A percentile compares a stretch with the other conserved stretches of the same genome.
Evolutionary conservation across 441 rosid species (phyloP).

Genomic region (Gossypium gossypioides): DNA sequence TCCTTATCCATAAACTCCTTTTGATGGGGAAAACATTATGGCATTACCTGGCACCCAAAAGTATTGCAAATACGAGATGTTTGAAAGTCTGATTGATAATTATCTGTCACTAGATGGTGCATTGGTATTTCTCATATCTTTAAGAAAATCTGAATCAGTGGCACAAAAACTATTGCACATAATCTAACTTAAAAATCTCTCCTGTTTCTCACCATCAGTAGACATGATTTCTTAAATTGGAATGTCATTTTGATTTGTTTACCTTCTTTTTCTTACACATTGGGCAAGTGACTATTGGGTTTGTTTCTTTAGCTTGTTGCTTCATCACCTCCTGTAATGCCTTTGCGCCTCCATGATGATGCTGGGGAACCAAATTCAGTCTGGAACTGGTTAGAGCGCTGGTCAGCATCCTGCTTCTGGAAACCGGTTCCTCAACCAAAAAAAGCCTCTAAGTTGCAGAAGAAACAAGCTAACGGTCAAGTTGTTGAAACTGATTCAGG

Average conservation of each 20-base stretch:
- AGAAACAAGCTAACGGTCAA: slow-evolving; percentile 39
- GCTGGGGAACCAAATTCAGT: slow-evolving; percentile 51
- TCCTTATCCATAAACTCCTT: slow-evolving; percentile 6
- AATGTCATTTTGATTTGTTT: slow-evolving; percentile 2
- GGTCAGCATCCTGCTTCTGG: slow-evolving; percentile 76
- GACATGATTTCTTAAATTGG: neutral
- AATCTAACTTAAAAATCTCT: neutral
- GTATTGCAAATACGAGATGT: neutral
- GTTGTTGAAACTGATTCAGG: slow-evolving; percentile 42
- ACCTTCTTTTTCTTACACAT: neutral
- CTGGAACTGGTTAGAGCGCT: slow-evolving; percentile 66
- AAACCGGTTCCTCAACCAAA: slow-evolving; percentile 58
- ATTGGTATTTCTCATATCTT: neutral
- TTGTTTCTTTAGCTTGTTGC: slow-evolving; percentile 60
- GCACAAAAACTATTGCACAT: neutral
- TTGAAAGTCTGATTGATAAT: slow-evolving; percentile 3
- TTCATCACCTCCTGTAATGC: slow-evolving; percentile 54
- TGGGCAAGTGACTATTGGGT: slow-evolving; percentile 12
- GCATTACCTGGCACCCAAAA: neutral
- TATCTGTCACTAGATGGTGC: neutral
- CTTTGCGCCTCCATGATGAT: slow-evolving; percentile 48
- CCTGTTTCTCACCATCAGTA: neutral
- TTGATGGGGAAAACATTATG: neutral
- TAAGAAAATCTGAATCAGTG: neutral
- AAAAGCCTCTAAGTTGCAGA: slow-evolving; percentile 42